Conservation (phyloP, 2,329 filamentous ascomycete genomes). For the Elsinoe fawcettii region DNA sequence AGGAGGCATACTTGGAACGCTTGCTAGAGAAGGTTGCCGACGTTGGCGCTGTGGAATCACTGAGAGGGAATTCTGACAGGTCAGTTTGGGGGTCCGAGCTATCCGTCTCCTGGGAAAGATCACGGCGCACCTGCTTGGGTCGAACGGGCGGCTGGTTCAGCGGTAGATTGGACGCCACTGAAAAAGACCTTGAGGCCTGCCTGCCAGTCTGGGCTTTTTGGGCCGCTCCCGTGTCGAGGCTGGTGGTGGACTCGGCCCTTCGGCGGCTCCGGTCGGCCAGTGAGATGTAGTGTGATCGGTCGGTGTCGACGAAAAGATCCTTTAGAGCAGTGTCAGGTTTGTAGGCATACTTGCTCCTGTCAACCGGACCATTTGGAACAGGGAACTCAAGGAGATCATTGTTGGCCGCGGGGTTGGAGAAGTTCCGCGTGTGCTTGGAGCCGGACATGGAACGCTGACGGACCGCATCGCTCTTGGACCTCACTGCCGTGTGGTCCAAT, state of each 20-base stretch:
- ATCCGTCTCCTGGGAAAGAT: conserved; percentile 28
- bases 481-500: conserved; percentile 27
- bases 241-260: conserved; percentile 13
- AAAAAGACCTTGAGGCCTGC: conserved; percentile 13
- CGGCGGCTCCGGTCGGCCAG: conserved; percentile 15
- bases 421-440: conserved; percentile 12
- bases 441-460: conserved; percentile 16
- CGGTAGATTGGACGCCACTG: conserved; percentile 11
- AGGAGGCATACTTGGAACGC: conserved; percentile 34
- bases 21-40: conserved; percentile 35
- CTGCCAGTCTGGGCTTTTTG: conserved; percentile 14
- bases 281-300: conserved; percentile 22
- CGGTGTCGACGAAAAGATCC: conserved; percentile 23
- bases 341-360: conserved; percentile 24
- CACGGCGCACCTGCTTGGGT: conserved; percentile 17
- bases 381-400: conserved; percentile 9
- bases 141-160: conserved; percentile 9
- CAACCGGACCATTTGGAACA: conserved; percentile 12
- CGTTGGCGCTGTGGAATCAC: conserved; percentile 36
- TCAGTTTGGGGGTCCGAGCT: conserved; percentile 37
- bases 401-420: conserved; percentile 14
- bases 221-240: conserved; percentile 6
- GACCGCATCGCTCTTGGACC: conserved; percentile 19
- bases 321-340: conserved; percentile 25
- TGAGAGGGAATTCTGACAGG: conserved; percentile 34